A percentile compares a stretch with the other conserved stretches of the same genome.
phyloP scores from a whole-genome alignment of 805 yeast genomes.

The Kregervanrija delftensis region DNA sequence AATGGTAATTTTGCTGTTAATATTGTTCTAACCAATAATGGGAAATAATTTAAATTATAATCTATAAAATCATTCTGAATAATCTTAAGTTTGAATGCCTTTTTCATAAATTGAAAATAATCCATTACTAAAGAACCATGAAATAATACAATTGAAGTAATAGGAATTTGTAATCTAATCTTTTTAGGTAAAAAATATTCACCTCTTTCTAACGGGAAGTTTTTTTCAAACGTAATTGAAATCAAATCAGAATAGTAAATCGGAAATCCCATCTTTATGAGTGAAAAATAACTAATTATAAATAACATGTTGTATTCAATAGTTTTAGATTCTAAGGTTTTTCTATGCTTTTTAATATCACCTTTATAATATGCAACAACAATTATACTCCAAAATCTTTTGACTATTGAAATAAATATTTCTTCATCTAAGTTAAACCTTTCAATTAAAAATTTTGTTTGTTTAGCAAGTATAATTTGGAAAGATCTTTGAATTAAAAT shows the following conservation, averaged over 20 bases:
- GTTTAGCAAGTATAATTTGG: conserved; percentile 38
- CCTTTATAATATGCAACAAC: background rate
- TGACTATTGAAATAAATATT: conserved; percentile 24
- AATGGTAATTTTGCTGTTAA: conserved; percentile 44
- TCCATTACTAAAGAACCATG: conserved; percentile 3
- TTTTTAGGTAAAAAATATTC: conserved; percentile 17
- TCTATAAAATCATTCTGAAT: background rate
- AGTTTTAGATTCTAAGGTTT: background rate
- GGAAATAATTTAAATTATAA: conserved; percentile 25
- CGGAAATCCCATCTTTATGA: conserved; percentile 42
- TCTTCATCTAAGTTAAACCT: conserved; percentile 15
- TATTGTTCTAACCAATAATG: conserved; percentile 35
- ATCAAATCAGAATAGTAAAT: conserved; percentile 44
- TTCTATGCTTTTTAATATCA: background rate
- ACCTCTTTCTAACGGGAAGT: conserved; percentile 35
- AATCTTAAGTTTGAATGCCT: too few species aligned
- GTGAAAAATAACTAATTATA: conserved; percentile 43
- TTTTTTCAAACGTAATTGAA: conserved; percentile 32
- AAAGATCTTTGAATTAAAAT: conserved; percentile 15
- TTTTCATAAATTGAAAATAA: background rate
- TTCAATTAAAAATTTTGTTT: conserved; percentile 34
- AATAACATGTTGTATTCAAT: conserved; percentile 12
- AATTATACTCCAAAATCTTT: conserved; percentile 21
- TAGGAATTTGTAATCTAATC: conserved; percentile 12
- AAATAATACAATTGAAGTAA: conserved; percentile 2